A percentile compares a stretch with the other conserved stretches of the same genome.
Conservation (phyloP, 2,329 filamentous ascomycete species). For the Aureobasidium leucospermi region DNA sequence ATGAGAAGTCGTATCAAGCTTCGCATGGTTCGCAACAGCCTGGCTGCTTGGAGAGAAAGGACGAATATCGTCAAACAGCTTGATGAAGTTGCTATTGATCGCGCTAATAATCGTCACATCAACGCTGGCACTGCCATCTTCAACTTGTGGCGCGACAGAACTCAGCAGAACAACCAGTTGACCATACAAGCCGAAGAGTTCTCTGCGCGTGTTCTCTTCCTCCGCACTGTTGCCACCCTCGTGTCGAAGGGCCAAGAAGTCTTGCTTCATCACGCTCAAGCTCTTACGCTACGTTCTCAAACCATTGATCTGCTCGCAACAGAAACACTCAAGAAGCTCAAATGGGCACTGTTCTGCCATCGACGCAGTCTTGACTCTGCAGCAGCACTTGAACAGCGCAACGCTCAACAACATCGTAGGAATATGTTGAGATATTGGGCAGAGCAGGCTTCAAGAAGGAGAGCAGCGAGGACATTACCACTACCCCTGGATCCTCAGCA, state of each 20-base stretch:
- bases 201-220: slow-evolving; percentile 16
- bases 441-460: slow-evolving; percentile 33
- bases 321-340: slow-evolving; percentile 45
- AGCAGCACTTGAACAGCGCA: slow-evolving; percentile 45
- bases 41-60: slow-evolving; percentile 34
- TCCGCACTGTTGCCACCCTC: not conserved
- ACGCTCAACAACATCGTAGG: slow-evolving; percentile 47
- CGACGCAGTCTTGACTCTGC: slow-evolving; percentile 45
- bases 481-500: not conserved
- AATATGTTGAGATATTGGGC: slow-evolving; percentile 51
- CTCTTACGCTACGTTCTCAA: slow-evolving; percentile 39
- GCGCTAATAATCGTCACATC: slow-evolving; percentile 30
- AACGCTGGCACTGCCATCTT: slow-evolving; percentile 26
- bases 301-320: slow-evolving; percentile 31
- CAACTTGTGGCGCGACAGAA: slow-evolving; percentile 30
- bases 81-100: slow-evolving; percentile 33
- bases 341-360: slow-evolving; percentile 50
- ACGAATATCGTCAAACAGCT: slow-evolving; percentile 28
- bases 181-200: slow-evolving; percentile 27
- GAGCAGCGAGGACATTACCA: slow-evolving; percentile 14
- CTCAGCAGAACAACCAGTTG: slow-evolving; percentile 18
- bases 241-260: slow-evolving; percentile 7
- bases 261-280: slow-evolving; percentile 28
- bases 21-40: slow-evolving; percentile 40
- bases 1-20: slow-evolving; percentile 48